Evolutionary conservation across 2,329 filamentous ascomycete genomes (phyloP).

Genomic region (Madurella mycetomatis): DNA sequence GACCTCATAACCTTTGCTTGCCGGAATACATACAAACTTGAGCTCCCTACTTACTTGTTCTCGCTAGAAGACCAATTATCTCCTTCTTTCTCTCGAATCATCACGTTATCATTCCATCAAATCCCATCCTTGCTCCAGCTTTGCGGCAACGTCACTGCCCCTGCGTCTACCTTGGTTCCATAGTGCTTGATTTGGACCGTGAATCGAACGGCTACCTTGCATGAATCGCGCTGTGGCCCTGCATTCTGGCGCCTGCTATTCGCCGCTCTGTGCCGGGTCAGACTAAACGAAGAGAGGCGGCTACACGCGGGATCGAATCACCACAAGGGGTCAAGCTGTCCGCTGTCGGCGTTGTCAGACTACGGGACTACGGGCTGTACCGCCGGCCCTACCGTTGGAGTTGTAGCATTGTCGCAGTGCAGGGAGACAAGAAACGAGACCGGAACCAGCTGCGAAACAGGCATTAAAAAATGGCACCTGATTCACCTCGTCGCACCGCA

Average conservation of each 20-base stretch:
- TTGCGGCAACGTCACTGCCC: background rate
- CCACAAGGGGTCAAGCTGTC: conserved; percentile 4
- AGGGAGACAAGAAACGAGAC: conserved; percentile 12
- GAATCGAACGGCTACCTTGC: conserved; percentile 15
- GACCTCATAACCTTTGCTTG: conserved; percentile 4
- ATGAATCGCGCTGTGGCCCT: conserved; percentile 15
- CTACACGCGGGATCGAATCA: conserved; percentile 6
- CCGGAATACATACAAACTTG: conserved; percentile 1
- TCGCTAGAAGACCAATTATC: background rate
- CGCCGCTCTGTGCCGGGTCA: conserved; percentile 11
- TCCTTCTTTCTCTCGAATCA: background rate
- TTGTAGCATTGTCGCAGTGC: conserved; percentile 14
- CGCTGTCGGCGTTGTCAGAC: conserved; percentile 16
- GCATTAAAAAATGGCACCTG: conserved; percentile 24
- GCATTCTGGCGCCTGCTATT: conserved; percentile 3
- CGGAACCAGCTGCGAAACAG: conserved; percentile 10
- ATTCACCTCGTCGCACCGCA: conserved; percentile 17
- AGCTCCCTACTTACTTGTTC: background rate
- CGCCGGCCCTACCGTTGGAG: conserved; percentile 12
- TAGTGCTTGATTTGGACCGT: conserved; percentile 10
- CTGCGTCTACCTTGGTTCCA: background rate
- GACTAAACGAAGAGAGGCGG: conserved; percentile 9
- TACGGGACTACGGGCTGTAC: conserved; percentile 8
- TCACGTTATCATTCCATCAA: background rate
- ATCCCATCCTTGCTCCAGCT: background rate